A percentile compares a stretch with the other conserved stretches of the same genome.
Evolutionary conservation across 768 basidiomycete genomes (phyloP).

Genomic region (Crassisporium funariophilum): DNA sequence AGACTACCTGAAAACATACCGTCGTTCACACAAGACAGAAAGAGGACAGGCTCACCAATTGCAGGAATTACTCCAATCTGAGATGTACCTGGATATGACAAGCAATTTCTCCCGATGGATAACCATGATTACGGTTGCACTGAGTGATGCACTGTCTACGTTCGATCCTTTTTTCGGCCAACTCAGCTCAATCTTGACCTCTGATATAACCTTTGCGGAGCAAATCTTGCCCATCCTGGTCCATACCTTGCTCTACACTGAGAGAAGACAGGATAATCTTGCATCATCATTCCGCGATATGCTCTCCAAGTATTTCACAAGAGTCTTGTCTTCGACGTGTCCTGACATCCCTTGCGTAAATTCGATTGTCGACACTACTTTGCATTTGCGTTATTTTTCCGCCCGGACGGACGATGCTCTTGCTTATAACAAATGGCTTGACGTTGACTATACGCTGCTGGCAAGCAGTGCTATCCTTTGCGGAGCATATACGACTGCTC

Average conservation of each 20-base stretch:
- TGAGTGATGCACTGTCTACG: constrained; percentile 59
- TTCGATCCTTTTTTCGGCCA: constrained; percentile 69
- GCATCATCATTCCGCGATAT: constrained; percentile 27
- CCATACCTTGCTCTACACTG: constrained; percentile 57
- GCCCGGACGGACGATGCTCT: constrained; percentile 37
- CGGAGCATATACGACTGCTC: constrained; percentile 85
- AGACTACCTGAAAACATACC: constrained; percentile 50
- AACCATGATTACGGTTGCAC: constrained; percentile 50
- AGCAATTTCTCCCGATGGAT: constrained; percentile 67
- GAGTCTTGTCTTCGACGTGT: constrained; percentile 44
- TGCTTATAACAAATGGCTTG: constrained; percentile 79
- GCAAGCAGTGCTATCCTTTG: constrained; percentile 73
- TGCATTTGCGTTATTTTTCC: constrained; percentile 79
- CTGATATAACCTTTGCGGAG: constrained; percentile 60
- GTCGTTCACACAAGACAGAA: constrained; percentile 33
- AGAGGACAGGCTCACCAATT: constrained; percentile 41
- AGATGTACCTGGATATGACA: constrained; percentile 40
- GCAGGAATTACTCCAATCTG: constrained; percentile 33
- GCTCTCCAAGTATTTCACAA: constrained; percentile 60
- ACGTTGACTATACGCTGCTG: constrained; percentile 71
- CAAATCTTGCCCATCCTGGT: constrained; percentile 75
- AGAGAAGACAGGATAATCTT: constrained; percentile 22
- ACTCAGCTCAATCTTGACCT: constrained; percentile 57
- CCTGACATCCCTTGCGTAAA: constrained; percentile 47
- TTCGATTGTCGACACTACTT: constrained; percentile 71